Percentiles rank a stretch among this genome's conserved stretches.
Conservation (phyloP, 257 asterid species). For the Osmanthus fragrans region DNA sequence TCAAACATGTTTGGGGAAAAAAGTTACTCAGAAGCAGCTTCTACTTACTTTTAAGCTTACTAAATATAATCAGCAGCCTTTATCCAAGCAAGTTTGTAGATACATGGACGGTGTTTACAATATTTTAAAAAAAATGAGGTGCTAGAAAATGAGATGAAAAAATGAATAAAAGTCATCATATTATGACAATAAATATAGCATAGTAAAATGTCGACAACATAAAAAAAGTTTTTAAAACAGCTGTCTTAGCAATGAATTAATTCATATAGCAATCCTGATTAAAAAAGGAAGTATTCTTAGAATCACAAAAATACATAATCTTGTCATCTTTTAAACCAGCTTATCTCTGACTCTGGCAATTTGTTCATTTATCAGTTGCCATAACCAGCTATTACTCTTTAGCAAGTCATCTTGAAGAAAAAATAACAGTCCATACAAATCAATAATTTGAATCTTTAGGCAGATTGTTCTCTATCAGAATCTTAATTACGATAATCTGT, state of each 20-base stretch:
- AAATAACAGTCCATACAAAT: background rate
- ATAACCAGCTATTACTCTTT: constrained; percentile 12
- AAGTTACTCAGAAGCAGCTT: background rate
- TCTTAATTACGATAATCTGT: constrained; percentile 8
- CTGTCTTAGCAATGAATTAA: background rate
- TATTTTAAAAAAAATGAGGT: background rate
- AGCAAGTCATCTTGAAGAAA: constrained; percentile 3
- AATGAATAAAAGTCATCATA: background rate
- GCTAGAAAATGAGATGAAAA: background rate
- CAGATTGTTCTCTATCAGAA: background rate
- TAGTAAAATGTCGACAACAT: background rate
- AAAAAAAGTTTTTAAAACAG: background rate
- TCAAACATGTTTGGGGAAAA: background rate
- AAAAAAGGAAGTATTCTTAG: background rate
- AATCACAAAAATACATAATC: background rate
- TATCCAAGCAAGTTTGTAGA: background rate
- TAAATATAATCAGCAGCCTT: background rate
- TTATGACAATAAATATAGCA: background rate
- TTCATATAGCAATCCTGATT: background rate
- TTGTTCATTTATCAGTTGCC: background rate
- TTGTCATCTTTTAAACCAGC: constrained; percentile 3
- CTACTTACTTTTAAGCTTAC: background rate
- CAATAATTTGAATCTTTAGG: background rate
- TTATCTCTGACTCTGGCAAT: constrained; percentile 5
- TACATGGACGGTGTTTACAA: background rate